Evolutionary conservation across 2,329 filamentous ascomycete genomes (phyloP), one percentile per base, ranked within the genome.

Genomic region (Herpotrichia juniperi): DNA sequence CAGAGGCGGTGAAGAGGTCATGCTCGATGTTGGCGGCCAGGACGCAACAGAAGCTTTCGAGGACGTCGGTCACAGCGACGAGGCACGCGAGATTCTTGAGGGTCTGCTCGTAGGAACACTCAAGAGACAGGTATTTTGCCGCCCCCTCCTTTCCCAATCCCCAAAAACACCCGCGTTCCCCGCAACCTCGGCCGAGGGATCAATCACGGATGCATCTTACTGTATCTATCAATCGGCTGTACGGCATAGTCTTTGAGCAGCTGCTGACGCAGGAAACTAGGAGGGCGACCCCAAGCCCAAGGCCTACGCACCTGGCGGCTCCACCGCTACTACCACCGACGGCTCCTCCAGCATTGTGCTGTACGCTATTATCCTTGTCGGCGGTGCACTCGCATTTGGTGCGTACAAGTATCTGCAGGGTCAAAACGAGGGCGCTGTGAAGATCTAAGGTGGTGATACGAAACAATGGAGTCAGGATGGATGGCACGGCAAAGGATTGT

Each of bases 21-120:
- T 99, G 59, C 88, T 99, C 65, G 94, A 99, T 66, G 93, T 97
- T 60, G 94, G 83, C 71, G 94, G 94, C 65, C 93, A 96, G 80
- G 94, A 99, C 78, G 89, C 90, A 69, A 96, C 93, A 67, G 94
- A 97, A 80, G 93, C 94, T 57, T 99, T 99, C 75, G 94, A 99
- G 82, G 94, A 99, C 78, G 94, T 99, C 71, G 94, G 94, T 73
- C 94, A 99, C 88, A 96, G 90, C 69, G 94, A 99, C 78, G 94
- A 99, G 83, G 94, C 94, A 63, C 89, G 94, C 63, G 93, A 97
- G 81, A 93, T 96, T 63, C 87, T 99, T 51, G 87, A 89, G 0
- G 71, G 71, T 31, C 57, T 75, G 61, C 64, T 72, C 22, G 71
- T 74, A 30, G 72, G 72, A 51, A 71, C 35, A 21, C 48, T 75